phyloP scores from a whole-genome alignment of 2,329 filamentous ascomycete genomes.

The Corinectria fuckeliana region DNA sequence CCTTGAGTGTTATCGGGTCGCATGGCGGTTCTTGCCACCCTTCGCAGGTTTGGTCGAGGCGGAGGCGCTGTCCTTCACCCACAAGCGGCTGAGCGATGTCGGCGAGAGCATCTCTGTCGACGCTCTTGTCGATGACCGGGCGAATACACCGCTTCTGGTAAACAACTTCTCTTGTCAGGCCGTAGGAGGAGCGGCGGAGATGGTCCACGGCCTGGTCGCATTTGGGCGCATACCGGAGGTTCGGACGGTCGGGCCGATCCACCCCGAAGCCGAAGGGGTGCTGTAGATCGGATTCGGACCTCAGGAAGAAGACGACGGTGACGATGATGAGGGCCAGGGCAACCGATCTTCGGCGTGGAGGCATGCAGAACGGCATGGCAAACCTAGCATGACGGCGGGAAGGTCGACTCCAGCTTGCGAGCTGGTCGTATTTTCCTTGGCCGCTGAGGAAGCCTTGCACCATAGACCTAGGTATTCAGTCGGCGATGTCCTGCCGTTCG shows the following conservation, averaged over 20 bases:
- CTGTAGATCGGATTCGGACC: constrained; percentile 21
- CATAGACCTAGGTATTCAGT: neutral
- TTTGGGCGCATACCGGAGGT: constrained; percentile 24
- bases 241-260: constrained; percentile 28
- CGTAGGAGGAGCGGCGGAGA: constrained; percentile 39
- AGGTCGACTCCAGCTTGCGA: constrained; percentile 12
- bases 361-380: constrained; percentile 9
- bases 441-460: constrained; percentile 3
- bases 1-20: constrained; percentile 54
- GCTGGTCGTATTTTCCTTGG: constrained; percentile 14
- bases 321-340: constrained; percentile 8
- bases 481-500: neutral
- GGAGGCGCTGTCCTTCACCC: constrained; percentile 40
- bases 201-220: constrained; percentile 41
- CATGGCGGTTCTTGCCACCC: constrained; percentile 37
- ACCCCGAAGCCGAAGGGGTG: constrained; percentile 31
- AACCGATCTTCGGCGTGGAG: constrained; percentile 14
- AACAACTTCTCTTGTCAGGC: constrained; percentile 49
- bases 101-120: constrained; percentile 47
- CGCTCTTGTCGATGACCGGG: constrained; percentile 41
- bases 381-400: constrained; percentile 12
- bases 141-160: constrained; percentile 55
- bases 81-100: constrained; percentile 49
- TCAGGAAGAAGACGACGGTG: constrained; percentile 9
- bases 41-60: constrained; percentile 37